Evolutionary conservation across 441 rosid genomes (phyloP).

Genomic region (Rhodomyrtus psidioides): DNA sequence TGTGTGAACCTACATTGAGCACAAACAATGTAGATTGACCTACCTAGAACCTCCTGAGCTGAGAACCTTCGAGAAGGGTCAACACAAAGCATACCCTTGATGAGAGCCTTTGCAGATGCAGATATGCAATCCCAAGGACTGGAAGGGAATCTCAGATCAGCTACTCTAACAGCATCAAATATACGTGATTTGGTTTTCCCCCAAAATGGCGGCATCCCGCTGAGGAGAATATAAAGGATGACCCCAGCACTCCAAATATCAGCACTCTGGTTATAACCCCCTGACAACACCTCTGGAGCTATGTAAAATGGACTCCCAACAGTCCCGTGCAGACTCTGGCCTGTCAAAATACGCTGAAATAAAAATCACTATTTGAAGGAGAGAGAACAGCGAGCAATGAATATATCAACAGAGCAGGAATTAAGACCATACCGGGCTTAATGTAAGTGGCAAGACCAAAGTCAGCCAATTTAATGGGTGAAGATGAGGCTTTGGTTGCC

Average conservation of each 20-base stretch:
- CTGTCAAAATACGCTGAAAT: slow-evolving; percentile 16
- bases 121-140: slow-evolving; percentile 45
- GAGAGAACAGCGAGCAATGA: not conserved
- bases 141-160: slow-evolving; percentile 57
- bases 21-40: slow-evolving; percentile 1
- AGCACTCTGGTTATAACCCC: slow-evolving; percentile 63
- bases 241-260: slow-evolving; percentile 78
- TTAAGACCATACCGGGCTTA: slow-evolving; percentile 33
- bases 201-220: slow-evolving; percentile 67
- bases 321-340: slow-evolving; percentile 50
- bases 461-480: slow-evolving; percentile 62
- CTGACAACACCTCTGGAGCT: slow-evolving; percentile 62
- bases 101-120: slow-evolving; percentile 44
- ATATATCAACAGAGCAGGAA: not conserved
- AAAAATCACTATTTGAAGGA: not conserved
- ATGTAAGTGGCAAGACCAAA: slow-evolving; percentile 68
- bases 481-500: slow-evolving; percentile 46
- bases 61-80: slow-evolving; percentile 42
- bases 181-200: slow-evolving; percentile 63
- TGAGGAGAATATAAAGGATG: slow-evolving; percentile 58
- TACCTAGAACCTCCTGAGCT: slow-evolving; percentile 57
- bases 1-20: not conserved
- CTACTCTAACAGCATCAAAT: slow-evolving; percentile 57
- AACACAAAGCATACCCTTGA: slow-evolving; percentile 49
- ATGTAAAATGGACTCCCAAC: slow-evolving; percentile 73